Evolutionary conservation across 495 filamentous ascomycete genomes (phyloP).

Genomic region (Tetracladium marchalianum): DNA sequence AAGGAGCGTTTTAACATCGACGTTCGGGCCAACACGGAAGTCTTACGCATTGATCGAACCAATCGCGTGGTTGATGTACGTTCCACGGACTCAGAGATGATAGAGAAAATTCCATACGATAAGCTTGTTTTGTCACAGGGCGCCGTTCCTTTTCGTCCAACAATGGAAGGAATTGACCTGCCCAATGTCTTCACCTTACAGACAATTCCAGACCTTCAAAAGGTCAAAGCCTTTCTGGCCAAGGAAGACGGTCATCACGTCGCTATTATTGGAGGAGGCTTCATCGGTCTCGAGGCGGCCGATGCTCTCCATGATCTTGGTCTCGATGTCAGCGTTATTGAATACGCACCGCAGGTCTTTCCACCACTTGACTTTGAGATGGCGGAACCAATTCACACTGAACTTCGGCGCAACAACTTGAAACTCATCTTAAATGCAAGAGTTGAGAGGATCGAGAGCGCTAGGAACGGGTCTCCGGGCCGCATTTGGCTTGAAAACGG

Average conservation of each 20-base stretch:
- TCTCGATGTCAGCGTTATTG: slow-evolving; percentile 18
- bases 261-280: slow-evolving; percentile 23
- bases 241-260: slow-evolving; percentile 6
- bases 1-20: slow-evolving; percentile 13
- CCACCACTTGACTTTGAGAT: slow-evolving; percentile 22
- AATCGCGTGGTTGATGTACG: slow-evolving; percentile 18
- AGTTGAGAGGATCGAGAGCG: slow-evolving; percentile 13
- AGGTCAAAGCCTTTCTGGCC: slow-evolving; percentile 12
- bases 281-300: slow-evolving; percentile 26
- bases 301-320: slow-evolving; percentile 18
- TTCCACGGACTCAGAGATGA: slow-evolving; percentile 5
- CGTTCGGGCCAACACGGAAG: slow-evolving; percentile 14
- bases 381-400: slow-evolving; percentile 17
- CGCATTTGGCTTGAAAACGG: slow-evolving; percentile 1
- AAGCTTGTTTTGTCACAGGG: slow-evolving; percentile 22
- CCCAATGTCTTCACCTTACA: slow-evolving; percentile 22
- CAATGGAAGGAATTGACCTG: slow-evolving; percentile 11
- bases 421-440: slow-evolving; percentile 12
- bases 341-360: slow-evolving; percentile 20
- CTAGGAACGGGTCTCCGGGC: not conserved
- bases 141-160: slow-evolving; percentile 15
- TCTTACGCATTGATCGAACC: slow-evolving; percentile 12
- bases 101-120: slow-evolving; percentile 16
- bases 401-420: slow-evolving; percentile 17
- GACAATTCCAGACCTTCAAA: slow-evolving; percentile 21